Evolutionary conservation across 2,329 filamentous ascomycete species (phyloP).

Genomic region (Metarhizium humberi): DNA sequence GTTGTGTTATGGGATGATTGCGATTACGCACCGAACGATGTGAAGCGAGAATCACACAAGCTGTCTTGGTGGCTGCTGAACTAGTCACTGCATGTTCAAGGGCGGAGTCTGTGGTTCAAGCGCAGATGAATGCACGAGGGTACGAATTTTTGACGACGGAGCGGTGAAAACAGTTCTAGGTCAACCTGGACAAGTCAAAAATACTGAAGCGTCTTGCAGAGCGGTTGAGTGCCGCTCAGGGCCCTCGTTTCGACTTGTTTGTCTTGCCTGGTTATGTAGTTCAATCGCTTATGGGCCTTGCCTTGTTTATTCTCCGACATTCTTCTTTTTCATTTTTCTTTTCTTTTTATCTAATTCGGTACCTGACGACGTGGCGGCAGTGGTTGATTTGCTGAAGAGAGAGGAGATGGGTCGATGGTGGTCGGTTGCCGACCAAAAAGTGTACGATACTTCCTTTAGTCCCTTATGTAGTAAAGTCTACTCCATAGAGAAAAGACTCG

Average conservation of each 20-base stretch:
- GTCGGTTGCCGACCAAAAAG: neutral
- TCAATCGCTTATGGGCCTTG: neutral
- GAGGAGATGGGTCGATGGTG: neutral
- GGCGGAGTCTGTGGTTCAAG: neutral
- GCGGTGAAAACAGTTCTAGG: conserved; percentile 7
- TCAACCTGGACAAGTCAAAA: neutral
- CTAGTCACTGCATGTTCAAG: neutral
- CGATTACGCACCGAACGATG: neutral
- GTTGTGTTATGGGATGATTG: neutral
- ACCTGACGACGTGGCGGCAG: neutral
- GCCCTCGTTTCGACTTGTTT: neutral
- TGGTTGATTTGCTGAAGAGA: neutral
- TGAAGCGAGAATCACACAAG: neutral
- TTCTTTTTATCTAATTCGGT: neutral
- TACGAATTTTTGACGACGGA: conserved; percentile 9
- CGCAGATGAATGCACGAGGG: conserved; percentile 11
- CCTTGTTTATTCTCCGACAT: conserved; percentile 1
- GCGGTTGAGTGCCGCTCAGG: too few relatives aligned
- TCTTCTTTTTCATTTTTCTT: conserved; percentile 1
- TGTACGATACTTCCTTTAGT: conserved; percentile 1
- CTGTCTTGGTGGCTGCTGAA: neutral
- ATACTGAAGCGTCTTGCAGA: neutral
- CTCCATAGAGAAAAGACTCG: neutral
- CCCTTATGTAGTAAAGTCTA: conserved; percentile 1
- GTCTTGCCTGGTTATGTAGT: neutral